Conservation (phyloP, 805 yeast species). For the Zygosaccharomyces siamensis region DNA sequence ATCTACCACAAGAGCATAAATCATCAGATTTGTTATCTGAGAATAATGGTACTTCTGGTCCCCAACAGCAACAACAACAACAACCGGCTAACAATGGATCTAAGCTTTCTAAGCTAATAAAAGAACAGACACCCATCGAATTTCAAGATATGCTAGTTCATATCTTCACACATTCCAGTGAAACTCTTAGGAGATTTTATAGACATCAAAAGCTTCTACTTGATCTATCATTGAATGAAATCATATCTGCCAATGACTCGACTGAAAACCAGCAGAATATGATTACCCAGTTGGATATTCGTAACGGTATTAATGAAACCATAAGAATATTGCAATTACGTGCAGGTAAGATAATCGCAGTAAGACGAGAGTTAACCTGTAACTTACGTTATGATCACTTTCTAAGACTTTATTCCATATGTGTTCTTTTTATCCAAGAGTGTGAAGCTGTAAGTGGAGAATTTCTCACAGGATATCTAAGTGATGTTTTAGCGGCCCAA, state of each 20-base stretch:
- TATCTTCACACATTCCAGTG: conserved; percentile 61
- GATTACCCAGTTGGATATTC: conserved; percentile 60
- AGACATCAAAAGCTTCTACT: conserved; percentile 74
- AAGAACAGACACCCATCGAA: conserved; percentile 64
- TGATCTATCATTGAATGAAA: conserved; percentile 56
- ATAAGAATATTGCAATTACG: conserved; percentile 71
- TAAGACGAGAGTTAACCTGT: conserved; percentile 67
- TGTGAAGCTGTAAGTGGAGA: conserved; percentile 80
- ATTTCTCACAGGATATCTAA: conserved; percentile 51
- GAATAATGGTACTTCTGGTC: conserved; percentile 3
- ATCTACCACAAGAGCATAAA: conserved; percentile 49
- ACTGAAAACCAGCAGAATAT: conserved; percentile 31
- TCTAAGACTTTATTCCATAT: conserved; percentile 58
- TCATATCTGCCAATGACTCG: conserved; percentile 23
- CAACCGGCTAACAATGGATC: conserved; percentile 35
- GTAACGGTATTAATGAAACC: conserved; percentile 58
- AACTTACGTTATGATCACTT: conserved; percentile 56
- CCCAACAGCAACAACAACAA: conserved; percentile 8
- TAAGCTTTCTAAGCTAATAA: conserved; percentile 46
- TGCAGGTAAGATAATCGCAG: conserved; percentile 70
- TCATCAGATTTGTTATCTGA: conserved; percentile 11
- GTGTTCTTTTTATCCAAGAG: conserved; percentile 67
- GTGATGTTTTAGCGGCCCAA: conserved; percentile 64
- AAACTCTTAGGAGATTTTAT: conserved; percentile 66
- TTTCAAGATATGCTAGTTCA: conserved; percentile 64